Evolutionary conservation across 768 basidiomycete species (phyloP), one percentile per base, ranked within the genome.

Genomic region (Serendipita sp.): DNA sequence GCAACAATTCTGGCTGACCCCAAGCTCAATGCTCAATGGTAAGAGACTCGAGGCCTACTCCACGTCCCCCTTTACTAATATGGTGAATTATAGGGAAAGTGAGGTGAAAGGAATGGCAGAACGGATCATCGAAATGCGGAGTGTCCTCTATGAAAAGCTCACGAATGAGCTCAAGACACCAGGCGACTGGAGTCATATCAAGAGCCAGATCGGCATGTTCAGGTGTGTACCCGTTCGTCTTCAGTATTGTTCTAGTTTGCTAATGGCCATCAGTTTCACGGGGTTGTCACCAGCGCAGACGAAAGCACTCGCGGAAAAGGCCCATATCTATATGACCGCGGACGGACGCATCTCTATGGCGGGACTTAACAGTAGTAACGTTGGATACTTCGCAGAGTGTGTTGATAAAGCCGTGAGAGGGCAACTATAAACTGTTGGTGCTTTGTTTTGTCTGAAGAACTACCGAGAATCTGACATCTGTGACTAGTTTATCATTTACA

Each of bases 201-300:
- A 89, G 76, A 85, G 84, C 72, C 93, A 97, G 73, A 94, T 93
- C 67, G 95, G 95, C 74, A 95, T 97, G 93, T 94, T 94, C 80
- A 92, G 91, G 92, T 92, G 73, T 67, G 79, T 70, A 24, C 32
- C 45, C 30, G 11, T 47, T 41, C 24, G 24, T 63, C 48, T 13
- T 65, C 30, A 24, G 34, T 45, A 45, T 63, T 18, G 10, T 64
- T 30, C 24, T 32, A 15, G 2, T n/a, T 65, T 13, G 51, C 47
- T 65, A 30, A 60, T 66, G 46, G 10, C 58, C 15, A 24, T 28
- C 70, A 88, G 89, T 75, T 94, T 91, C 78, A 95, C 92, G 53
- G 93, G 93, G 24, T 75, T 95, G 70, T 85, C 83, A 67, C 77
- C 84, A 30, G 78, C 80, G 3, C 93, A 96, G 69, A 89, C 89